Base-by-base conservation (phyloP, 2,329 filamentous ascomycete species). In the Ascochyta pisi region DNA sequence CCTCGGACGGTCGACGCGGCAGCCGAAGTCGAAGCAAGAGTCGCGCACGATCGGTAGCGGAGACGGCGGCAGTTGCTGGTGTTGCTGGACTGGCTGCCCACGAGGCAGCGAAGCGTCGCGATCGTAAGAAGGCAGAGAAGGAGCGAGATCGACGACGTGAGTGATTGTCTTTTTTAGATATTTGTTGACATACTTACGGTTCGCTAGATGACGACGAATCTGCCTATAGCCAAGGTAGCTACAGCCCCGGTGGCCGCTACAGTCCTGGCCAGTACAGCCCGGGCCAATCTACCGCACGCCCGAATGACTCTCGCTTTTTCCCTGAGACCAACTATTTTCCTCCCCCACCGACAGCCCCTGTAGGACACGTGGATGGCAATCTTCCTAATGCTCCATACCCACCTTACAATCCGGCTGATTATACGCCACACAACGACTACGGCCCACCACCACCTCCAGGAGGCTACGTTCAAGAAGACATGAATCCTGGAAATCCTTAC, bases 41-140 rank as follows among this genome's bases (percentile, higher is more conserved):
- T 59, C 79, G 81, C 26, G 81, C 78, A 55, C 76, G 79, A 48
- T 78, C 80, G 55, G 77, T 84, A 24, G 84, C 83, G 19, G 81
- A 81, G 56, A 82, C 82, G 24, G 84, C 83, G 24, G 79, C 84
- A 26, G 84, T 84, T 46, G 85, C 85, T 56, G 83, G 82, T 47
- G 83, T 81, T 19, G 83, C 82, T 46, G 84, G 82, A 23, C 75
- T 84, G 60, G 83, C 83, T 40, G 84, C 84, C 15, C 81, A 85
- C 66, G 83, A 86, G 66, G 80, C 83, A 63, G 78, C 81, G 23
- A 83, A 84, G 74, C 76, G 79, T 48, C 81, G 82, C 57, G 83
- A 86, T 62, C 81, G 82, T 46, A 85, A 83, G 73, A 82, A 82
- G 66, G 78, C 78, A 31, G 82, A 83, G 56, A 80, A 79, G 63